Percentiles rank a stretch among this genome's conserved stretches.
These are phyloP conservation scores for Ophiostoma ips DNA, from an alignment of 2,329 filamentous ascomycete genomes.

Conservation along the genomic window DNA sequence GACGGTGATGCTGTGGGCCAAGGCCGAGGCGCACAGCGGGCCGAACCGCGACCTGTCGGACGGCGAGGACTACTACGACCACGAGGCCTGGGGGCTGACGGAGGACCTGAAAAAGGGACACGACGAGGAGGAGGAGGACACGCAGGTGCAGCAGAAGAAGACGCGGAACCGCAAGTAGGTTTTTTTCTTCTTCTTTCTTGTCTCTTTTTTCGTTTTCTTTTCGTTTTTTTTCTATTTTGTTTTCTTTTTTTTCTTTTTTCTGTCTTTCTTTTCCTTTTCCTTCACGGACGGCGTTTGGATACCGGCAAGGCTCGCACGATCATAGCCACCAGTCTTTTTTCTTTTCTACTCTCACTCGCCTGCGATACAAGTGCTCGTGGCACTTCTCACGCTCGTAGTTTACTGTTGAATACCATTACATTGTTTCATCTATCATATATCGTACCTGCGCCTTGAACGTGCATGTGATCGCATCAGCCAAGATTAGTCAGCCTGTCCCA, in stretches of 20 bases:
- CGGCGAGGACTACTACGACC: slow-evolving; percentile 81
- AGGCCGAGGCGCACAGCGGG: slow-evolving; percentile 60
- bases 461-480: too few species aligned
- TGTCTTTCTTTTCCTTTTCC: not conserved
- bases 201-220: not conserved
- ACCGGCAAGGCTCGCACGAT: too few species aligned
- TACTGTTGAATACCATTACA: not conserved
- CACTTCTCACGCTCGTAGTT: not conserved
- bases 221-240: not conserved
- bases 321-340: not conserved
- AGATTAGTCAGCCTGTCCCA: too few species aligned
- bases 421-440: too few species aligned
- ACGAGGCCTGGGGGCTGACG: slow-evolving; percentile 61
- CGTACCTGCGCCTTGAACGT: too few species aligned
- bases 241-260: not conserved
- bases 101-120: slow-evolving; percentile 70
- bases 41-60: slow-evolving; percentile 64
- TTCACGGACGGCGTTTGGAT: not conserved
- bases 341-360: not conserved
- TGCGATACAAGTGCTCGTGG: not conserved
- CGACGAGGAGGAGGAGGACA: slow-evolving; percentile 70
- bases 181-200: not conserved
- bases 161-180: slow-evolving; percentile 38
- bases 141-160: slow-evolving; percentile 41
- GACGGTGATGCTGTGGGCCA: slow-evolving; percentile 60